Percentiles rank a stretch among this genome's conserved stretches.
Evolutionary conservation across 345 rosid species (phyloP).

Genomic region (Hibiscus syriacus): DNA sequence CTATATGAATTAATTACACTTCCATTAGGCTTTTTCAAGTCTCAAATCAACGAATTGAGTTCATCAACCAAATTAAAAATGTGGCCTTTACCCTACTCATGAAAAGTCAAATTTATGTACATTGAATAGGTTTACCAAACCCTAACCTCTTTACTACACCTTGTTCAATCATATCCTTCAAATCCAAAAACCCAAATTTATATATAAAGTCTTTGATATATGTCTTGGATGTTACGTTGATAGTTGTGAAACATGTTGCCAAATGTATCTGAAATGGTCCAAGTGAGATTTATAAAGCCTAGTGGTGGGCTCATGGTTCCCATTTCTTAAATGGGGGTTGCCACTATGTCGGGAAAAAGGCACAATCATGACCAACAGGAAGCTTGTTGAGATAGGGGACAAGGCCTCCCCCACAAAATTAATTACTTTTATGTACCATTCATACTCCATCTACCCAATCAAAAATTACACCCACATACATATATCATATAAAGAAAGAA

Average conservation of each 20-base stretch:
- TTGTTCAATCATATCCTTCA: too few species aligned
- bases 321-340: constrained; percentile 22
- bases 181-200: too few species aligned
- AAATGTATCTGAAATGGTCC: too few species aligned
- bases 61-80: background rate
- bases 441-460: background rate
- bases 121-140: too few species aligned
- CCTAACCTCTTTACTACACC: too few species aligned
- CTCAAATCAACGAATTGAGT: background rate
- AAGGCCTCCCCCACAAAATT: constrained; percentile 6
- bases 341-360: constrained; percentile 29
- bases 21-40: background rate
- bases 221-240: too few species aligned
- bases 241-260: too few species aligned
- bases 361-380: constrained; percentile 16
- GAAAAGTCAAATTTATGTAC: background rate
- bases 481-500: background rate
- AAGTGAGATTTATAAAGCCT: too few species aligned
- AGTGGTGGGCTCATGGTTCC: background rate
- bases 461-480: background rate
- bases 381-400: constrained; percentile 28
- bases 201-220: too few species aligned
- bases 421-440: background rate
- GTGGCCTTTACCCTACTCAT: background rate
- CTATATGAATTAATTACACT: background rate